These are phyloP conservation scores for Metarhizium guizhouense DNA, from an alignment of 2,329 filamentous ascomycete genomes.

Conservation along the genomic window DNA sequence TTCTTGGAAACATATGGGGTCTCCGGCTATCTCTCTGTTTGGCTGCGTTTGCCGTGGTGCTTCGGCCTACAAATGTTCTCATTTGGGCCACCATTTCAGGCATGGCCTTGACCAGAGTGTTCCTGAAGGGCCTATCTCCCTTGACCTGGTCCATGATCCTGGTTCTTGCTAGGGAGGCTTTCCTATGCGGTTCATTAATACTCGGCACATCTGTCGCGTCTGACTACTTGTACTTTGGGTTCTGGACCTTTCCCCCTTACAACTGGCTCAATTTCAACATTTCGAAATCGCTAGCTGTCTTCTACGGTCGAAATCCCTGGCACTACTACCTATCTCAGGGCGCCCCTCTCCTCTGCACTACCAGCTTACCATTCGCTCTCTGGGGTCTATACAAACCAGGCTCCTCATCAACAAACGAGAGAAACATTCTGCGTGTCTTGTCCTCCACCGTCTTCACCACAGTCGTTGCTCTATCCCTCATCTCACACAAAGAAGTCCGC, in stretches of 20 bases:
- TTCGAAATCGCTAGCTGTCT: conserved; percentile 75
- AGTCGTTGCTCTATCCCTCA: conserved; percentile 57
- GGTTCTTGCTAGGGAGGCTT: conserved; percentile 52
- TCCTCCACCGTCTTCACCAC: conserved; percentile 51
- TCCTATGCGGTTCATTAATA: conserved; percentile 53
- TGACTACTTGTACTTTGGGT: conserved; percentile 72
- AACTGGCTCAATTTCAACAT: conserved; percentile 90
- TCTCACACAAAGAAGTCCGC: conserved; percentile 93
- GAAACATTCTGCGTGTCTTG: conserved; percentile 32
- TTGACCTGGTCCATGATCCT: conserved; percentile 34
- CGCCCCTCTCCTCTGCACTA: conserved; percentile 77
- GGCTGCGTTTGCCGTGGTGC: conserved; percentile 72
- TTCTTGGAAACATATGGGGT: conserved; percentile 17
- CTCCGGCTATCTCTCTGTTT: conserved; percentile 57
- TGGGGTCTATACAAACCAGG: conserved; percentile 50
- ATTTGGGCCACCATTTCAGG: conserved; percentile 65
- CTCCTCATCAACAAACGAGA: conserved; percentile 22
- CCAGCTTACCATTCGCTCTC: conserved; percentile 68
- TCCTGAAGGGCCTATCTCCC: conserved; percentile 28
- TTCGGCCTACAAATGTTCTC: conserved; percentile 82
- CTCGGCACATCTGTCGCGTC: conserved; percentile 55
- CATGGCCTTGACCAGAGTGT: conserved; percentile 33
- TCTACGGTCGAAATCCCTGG: conserved; percentile 84
- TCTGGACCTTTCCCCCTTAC: conserved; percentile 82
- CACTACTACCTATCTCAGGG: conserved; percentile 94